Evolutionary conservation across 345 rosid species (phyloP), one percentile per base, ranked within the genome.

Genomic region (Sonneratia alba): DNA sequence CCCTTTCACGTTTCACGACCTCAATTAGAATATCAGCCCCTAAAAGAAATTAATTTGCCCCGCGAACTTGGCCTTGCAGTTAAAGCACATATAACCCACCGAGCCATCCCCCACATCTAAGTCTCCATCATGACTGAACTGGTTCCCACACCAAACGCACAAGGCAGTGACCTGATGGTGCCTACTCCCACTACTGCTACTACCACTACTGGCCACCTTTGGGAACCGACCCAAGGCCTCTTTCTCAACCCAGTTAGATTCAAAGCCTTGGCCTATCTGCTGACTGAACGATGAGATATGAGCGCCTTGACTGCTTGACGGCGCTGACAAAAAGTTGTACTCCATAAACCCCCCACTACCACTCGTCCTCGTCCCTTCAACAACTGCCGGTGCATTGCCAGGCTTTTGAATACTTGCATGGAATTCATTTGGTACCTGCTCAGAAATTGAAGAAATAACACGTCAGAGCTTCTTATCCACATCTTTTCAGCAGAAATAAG

Each of bases 221-320:
- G 88, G 87, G 67, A 80, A 75, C 81, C 83, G 70, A 71, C 85
- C 84, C 76, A 83, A 47, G 34, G 81, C 84, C 68, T 76, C 87
- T 77, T 87, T 68, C 56, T 68, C 55, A 15, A 68, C 18, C 88
- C 83, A 79, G 75, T 34, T 70, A 36, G 87, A 76, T 53, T 75
- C 80, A 73, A 71, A 80, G 24, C 77, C 82, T n/a, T 65, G 79
- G 7, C 70, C 67, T 24, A 81, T 67, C 70, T 70, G 82, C 72
- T 81, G 72, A 75, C 70, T 78, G 70, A 70, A 75, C 3, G 82
- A 37, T 11, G 76, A 72, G 69, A 70, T 65, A 71, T 81, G 76
- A 32, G 83, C 51, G 27, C 71, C 75, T 14, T 66, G 80, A 57
- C 78, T 67, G 47, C 74, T 69, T 22, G 77, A 42, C 74, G 77